Percentiles rank a stretch among this genome's conserved stretches.
Evolutionary conservation across 2,329 filamentous ascomycete genomes (phyloP).

Genomic region (Fusarium pseudocircinatum): DNA sequence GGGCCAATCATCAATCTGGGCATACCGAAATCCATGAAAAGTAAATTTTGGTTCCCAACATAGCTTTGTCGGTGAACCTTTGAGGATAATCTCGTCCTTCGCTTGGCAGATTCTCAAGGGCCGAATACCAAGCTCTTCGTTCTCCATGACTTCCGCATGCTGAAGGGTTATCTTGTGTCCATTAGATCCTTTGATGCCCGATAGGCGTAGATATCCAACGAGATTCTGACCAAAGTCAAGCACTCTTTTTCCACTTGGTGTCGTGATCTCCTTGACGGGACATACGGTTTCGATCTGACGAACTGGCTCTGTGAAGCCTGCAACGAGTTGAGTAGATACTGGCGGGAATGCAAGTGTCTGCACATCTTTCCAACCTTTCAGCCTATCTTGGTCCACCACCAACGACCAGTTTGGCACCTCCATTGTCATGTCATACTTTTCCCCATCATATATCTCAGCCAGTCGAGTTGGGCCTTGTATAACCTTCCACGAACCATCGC

Average conservation of each 20-base stretch:
- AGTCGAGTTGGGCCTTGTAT: constrained; percentile 45
- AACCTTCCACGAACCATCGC: constrained; percentile 52
- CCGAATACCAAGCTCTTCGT: constrained; percentile 52
- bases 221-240: constrained; percentile 69
- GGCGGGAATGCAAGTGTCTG: neutral
- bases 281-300: constrained; percentile 8
- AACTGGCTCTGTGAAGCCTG: constrained; percentile 35
- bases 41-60: constrained; percentile 57
- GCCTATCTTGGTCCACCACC: neutral
- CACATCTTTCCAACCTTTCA: neutral
- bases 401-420: constrained; percentile 30
- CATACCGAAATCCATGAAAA: constrained; percentile 66
- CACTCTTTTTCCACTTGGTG: constrained; percentile 55
- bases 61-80: constrained; percentile 43
- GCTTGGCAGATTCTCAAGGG: constrained; percentile 32
- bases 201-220: constrained; percentile 59
- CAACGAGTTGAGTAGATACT: constrained; percentile 59
- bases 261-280: constrained; percentile 40
- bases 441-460: constrained; percentile 61
- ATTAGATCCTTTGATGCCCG: constrained; percentile 46
- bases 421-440: constrained; percentile 54
- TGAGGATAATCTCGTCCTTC: constrained; percentile 9
- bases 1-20: constrained; percentile 57
- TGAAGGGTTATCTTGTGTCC: constrained; percentile 56
- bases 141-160: constrained; percentile 66